phyloP scores from a whole-genome alignment of 2,329 filamentous ascomycete species.

The Phialemonium atrogriseum region DNA sequence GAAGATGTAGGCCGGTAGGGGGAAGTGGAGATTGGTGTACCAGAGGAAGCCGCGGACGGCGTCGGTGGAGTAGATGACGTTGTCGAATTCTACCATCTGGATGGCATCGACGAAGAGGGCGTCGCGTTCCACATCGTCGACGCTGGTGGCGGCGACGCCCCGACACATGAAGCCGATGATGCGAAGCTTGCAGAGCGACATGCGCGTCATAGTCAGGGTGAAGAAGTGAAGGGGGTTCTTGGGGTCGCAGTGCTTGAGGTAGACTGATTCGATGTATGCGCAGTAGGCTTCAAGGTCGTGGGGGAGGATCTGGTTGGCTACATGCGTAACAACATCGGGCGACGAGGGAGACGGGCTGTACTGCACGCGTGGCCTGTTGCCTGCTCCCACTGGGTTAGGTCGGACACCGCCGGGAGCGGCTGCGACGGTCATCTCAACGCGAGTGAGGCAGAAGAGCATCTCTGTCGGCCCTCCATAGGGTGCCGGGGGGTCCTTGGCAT shows the following conservation, averaged over 20 bases:
- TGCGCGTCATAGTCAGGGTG: conserved; percentile 48
- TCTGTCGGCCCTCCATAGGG: conserved; percentile 46
- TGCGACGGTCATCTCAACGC: conserved; percentile 48
- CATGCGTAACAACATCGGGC: conserved; percentile 34
- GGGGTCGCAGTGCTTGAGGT: conserved; percentile 47
- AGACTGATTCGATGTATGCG: conserved; percentile 46
- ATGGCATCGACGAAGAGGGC: conserved; percentile 45
- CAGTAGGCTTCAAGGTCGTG: conserved; percentile 46
- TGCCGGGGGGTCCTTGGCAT: conserved; percentile 45
- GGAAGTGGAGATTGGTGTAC: conserved; percentile 53
- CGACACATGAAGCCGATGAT: conserved; percentile 44
- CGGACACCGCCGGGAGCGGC: conserved; percentile 35
- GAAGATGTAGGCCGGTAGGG: conserved; percentile 54
- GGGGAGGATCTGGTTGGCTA: conserved; percentile 42
- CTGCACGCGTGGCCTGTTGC: conserved; percentile 17
- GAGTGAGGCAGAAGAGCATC: conserved; percentile 50
- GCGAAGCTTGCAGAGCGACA: conserved; percentile 48
- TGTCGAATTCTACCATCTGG: conserved; percentile 52
- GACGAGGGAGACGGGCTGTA: conserved; percentile 26
- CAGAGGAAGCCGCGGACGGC: conserved; percentile 45
- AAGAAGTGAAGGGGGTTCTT: conserved; percentile 53
- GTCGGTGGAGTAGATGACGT: conserved; percentile 42
- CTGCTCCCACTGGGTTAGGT: conserved; percentile 15
- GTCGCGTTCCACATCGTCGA: conserved; percentile 39
- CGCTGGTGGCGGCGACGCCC: conserved; percentile 26